These are phyloP conservation scores for Aureobasidium sp. DNA, from an alignment of 2,329 filamentous ascomycete genomes.

Conservation along the genomic window DNA sequence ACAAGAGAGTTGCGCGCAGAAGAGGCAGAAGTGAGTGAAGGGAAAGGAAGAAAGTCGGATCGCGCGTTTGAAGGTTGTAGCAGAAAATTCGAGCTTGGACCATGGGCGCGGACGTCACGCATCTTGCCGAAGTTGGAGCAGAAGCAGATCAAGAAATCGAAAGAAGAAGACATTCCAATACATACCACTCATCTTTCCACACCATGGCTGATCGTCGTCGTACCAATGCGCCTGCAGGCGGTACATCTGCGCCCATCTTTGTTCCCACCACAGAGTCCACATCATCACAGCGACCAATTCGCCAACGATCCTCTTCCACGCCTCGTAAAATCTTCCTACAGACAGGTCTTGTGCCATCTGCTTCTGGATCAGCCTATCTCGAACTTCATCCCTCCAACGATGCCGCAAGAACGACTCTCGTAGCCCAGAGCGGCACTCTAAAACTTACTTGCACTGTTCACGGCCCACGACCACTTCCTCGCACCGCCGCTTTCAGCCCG, in stretches of 20 bases:
- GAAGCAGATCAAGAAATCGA: slow-evolving; percentile 5
- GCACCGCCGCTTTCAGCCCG: slow-evolving; percentile 84
- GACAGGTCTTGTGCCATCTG: slow-evolving; percentile 85
- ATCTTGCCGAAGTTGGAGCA: slow-evolving; percentile 10
- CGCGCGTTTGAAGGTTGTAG: slow-evolving; percentile 20
- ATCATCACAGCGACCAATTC: slow-evolving; percentile 41
- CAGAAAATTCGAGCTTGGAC: slow-evolving; percentile 9
- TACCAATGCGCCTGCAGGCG: slow-evolving; percentile 77
- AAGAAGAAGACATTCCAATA: neutral
- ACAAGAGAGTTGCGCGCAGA: neutral
- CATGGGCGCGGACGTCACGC: neutral
- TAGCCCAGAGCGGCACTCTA: slow-evolving; percentile 55
- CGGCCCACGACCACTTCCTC: slow-evolving; percentile 81
- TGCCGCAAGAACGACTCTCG: slow-evolving; percentile 32
- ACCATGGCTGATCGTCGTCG: slow-evolving; percentile 79
- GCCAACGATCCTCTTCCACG: slow-evolving; percentile 57
- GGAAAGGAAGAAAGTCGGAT: slow-evolving; percentile 1
- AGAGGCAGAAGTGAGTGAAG: neutral
- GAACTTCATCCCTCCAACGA: slow-evolving; percentile 47
- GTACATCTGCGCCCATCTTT: slow-evolving; percentile 68
- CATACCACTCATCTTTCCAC: slow-evolving; percentile 14
- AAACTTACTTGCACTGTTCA: slow-evolving; percentile 93
- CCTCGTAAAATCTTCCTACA: slow-evolving; percentile 85
- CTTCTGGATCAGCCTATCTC: slow-evolving; percentile 85
- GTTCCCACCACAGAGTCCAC: slow-evolving; percentile 42